phyloP scores from a whole-genome alignment of 2,329 filamentous ascomycete genomes.

The Epicoccum nigrum region DNA sequence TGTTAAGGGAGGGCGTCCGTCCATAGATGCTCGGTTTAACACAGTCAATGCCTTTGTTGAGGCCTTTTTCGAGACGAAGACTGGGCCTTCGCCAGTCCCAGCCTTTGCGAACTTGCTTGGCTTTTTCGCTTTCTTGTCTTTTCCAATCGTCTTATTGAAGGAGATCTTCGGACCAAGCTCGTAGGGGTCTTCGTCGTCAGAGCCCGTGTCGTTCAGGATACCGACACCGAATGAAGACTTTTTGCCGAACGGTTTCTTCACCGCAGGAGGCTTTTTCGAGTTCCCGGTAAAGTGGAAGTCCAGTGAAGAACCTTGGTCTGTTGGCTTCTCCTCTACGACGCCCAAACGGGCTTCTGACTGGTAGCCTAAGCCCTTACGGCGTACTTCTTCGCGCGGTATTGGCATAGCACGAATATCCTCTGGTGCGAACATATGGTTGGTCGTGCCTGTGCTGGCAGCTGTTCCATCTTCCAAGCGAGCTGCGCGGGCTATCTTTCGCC shows the following conservation, averaged over 20 bases:
- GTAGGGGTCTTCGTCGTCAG: conserved; percentile 94
- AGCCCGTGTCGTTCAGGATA: conserved; percentile 88
- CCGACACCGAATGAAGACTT: conserved; percentile 85
- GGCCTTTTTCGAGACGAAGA: conserved; percentile 75
- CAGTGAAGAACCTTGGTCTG: conserved; percentile 19
- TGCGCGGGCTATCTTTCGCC: conserved; percentile 78
- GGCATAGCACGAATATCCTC: conserved; percentile 74
- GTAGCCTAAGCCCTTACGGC: conserved; percentile 71
- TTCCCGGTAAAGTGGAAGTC: conserved; percentile 34
- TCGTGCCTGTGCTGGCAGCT: conserved; percentile 48
- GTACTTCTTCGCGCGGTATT: conserved; percentile 69
- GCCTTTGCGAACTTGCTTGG: conserved; percentile 64
- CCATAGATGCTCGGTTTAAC: conserved; percentile 70
- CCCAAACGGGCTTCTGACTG: conserved; percentile 62
- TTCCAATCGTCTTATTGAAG: conserved; percentile 81
- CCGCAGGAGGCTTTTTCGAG: conserved; percentile 20
- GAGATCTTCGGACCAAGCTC: conserved; percentile 89
- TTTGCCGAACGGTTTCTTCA: conserved; percentile 55
- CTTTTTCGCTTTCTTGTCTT: conserved; percentile 75
- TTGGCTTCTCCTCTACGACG: conserved; percentile 34
- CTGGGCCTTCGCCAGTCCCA: conserved; percentile 68
- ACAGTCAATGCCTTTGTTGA: conserved; percentile 54
- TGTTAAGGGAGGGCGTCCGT: conserved; percentile 78
- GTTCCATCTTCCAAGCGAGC: conserved; percentile 67
- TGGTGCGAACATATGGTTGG: conserved; percentile 79